A percentile compares a stretch with the other conserved stretches of the same genome.
phyloP scores from a whole-genome alignment of 164 flowering plant genomes.

The Berberis vulgaris region DNA sequence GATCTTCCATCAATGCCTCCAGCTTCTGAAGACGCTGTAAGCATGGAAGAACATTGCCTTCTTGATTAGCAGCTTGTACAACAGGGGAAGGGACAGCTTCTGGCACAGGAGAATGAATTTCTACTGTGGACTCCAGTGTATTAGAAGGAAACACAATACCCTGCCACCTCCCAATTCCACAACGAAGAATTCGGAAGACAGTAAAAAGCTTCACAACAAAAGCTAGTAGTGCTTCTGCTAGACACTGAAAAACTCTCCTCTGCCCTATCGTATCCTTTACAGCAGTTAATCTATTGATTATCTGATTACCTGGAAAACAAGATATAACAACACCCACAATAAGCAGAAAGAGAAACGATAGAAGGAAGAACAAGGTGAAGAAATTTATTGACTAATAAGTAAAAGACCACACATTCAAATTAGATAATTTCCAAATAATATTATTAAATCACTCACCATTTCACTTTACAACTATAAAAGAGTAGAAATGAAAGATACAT shows the following conservation, averaged over 20 bases:
- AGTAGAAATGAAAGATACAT: not conserved
- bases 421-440: too few species aligned
- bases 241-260: constrained; percentile 12
- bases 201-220: constrained; percentile 18
- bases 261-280: constrained; percentile 23
- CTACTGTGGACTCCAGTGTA: constrained; percentile 5
- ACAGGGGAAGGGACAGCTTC: constrained; percentile 13
- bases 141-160: constrained; percentile 3
- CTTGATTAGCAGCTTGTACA: constrained; percentile 25
- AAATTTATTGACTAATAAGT: too few species aligned
- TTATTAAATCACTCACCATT: too few species aligned
- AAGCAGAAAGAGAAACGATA: not conserved
- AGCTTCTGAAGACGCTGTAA: constrained; percentile 69
- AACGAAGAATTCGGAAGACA: constrained; percentile 12
- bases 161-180: constrained; percentile 11
- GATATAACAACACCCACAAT: not conserved
- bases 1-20: constrained; percentile 51
- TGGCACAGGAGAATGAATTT: constrained; percentile 15
- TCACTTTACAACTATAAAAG: too few species aligned
- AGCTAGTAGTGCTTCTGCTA: constrained; percentile 12
- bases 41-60: constrained; percentile 48
- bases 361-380: not conserved
- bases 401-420: too few species aligned
- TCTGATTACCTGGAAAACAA: constrained; percentile 18
- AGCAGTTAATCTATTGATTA: constrained; percentile 13